phyloP scores from a whole-genome alignment of 2,329 filamentous ascomycete species.

The Penicillium sp. region DNA sequence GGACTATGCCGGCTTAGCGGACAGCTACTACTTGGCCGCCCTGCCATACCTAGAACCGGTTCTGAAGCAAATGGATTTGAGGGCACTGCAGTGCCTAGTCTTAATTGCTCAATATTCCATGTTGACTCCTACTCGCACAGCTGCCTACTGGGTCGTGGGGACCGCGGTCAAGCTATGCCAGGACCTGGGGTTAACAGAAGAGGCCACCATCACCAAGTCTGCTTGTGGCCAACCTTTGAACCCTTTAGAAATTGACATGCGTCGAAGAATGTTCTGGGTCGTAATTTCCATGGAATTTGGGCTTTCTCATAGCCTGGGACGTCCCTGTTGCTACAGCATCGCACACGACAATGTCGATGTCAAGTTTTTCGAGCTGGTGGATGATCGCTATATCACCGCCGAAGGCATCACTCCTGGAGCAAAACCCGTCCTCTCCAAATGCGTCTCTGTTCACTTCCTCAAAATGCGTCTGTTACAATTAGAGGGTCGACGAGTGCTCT shows the following conservation, averaged over 20 bases:
- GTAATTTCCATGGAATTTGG: conserved; percentile 85
- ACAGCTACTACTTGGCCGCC: conserved; percentile 91
- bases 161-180: conserved; percentile 85
- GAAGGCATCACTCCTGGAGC: conserved; percentile 69
- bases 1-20: conserved; percentile 87
- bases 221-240: conserved; percentile 61
- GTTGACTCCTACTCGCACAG: conserved; percentile 84
- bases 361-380: conserved; percentile 75
- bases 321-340: conserved; percentile 81
- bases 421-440: conserved; percentile 75
- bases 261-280: conserved; percentile 83
- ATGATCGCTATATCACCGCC: conserved; percentile 78
- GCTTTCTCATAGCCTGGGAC: conserved; percentile 80
- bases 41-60: conserved; percentile 80
- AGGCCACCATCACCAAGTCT: conserved; percentile 74
- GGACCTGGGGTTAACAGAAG: conserved; percentile 81
- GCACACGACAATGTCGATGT: conserved; percentile 81
- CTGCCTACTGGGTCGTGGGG: conserved; percentile 90
- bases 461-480: conserved; percentile 85
- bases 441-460: conserved; percentile 87
- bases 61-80: conserved; percentile 82
- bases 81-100: conserved; percentile 83
- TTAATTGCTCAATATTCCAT: conserved; percentile 90
- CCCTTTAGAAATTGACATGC: conserved; percentile 80
- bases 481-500: conserved; percentile 81